Evolutionary conservation across 176 grass and related monocot genomes (phyloP), one percentile per base, ranked within the genome.

Genomic region (Lolium multiflorum): DNA sequence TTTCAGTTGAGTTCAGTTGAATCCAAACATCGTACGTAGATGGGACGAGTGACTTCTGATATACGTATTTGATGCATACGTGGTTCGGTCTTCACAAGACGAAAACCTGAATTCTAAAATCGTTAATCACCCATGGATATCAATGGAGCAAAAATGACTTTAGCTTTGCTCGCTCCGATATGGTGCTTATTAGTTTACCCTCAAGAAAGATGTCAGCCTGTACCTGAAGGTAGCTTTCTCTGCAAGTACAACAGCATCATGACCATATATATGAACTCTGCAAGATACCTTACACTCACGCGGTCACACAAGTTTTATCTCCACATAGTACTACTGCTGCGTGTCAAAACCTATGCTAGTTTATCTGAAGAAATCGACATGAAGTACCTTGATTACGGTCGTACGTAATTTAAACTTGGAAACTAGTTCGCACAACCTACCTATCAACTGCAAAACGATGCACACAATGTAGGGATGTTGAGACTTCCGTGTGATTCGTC

Each of bases 401-500:
- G 2, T 35, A 35, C 26, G 63, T 66, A 7, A 35, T 21, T 26
- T 13, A 0, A 9, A 48, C 14, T 9, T 20, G 6, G 54, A 5
- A 3, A 49, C 13, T 50, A 51, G 39, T 38, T 77, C 56, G 17
- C 12, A 55, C 8, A 55, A 15, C 50, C 41, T 43, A 43, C 6
- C 54, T 0, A 56, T 56, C 60, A 86, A 48, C 41, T 86, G n/a
- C 22, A 69, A 38, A 31, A 77, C 61, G 79, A 77, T 57, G 17
- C 12, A 68, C 41, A 60, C 72, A 70, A 83, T 78, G 72, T 20
- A 3, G 20, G 17, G 21, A 76, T 31, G 9, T 26, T 3, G 71
- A 51, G 46, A 26, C 13, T 16, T 13, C 44, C 22, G 41, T 56
- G 25, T 70, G 61, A 77, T 55, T 84, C 17, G 44, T 44, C 46